Percentiles rank a stretch among this genome's conserved stretches.
Conservation (phyloP, 73 alveolate species). For the Paramecium bursaria region DNA sequence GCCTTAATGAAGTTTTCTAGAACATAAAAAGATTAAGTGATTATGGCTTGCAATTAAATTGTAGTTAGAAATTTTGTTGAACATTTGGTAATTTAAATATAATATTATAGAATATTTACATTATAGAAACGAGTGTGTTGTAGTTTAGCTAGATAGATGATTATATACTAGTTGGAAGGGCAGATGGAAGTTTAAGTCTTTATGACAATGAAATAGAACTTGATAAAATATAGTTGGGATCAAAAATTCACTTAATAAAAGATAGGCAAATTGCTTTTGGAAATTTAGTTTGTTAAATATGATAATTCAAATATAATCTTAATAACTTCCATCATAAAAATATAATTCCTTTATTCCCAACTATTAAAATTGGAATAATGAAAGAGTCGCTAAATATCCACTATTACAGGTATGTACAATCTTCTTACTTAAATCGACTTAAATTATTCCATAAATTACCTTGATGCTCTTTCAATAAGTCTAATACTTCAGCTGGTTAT, state of each 20-base stretch:
- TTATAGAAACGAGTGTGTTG: neutral
- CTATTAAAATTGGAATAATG: no score
- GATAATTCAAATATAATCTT: no score
- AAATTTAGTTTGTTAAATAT: slow-evolving; percentile 20
- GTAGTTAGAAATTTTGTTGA: slow-evolving; percentile 35
- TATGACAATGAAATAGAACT: slow-evolving; percentile 57
- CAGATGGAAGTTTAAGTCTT: slow-evolving; percentile 47
- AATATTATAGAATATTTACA: slow-evolving; percentile 23
- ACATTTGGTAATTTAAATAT: no score
- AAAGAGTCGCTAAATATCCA: no score
- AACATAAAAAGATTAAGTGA: slow-evolving; percentile 23
- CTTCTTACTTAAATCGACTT: no score
- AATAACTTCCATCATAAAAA: no score
- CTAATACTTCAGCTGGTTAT: no score
- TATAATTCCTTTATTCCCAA: no score
- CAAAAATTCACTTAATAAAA: slow-evolving; percentile 46
- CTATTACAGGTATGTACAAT: no score
- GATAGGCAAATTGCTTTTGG: slow-evolving; percentile 6
- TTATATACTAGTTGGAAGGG: slow-evolving; percentile 31
- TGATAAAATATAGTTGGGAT: slow-evolving; percentile 38
- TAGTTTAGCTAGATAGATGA: neutral
- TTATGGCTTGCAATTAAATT: slow-evolving; percentile 11
- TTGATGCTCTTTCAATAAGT: no score
- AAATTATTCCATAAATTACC: no score
- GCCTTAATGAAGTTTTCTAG: slow-evolving; percentile 1